These are phyloP conservation scores for Aspergillus sp. DNA, from an alignment of 2,329 filamentous ascomycete species.

Conservation along the genomic window DNA sequence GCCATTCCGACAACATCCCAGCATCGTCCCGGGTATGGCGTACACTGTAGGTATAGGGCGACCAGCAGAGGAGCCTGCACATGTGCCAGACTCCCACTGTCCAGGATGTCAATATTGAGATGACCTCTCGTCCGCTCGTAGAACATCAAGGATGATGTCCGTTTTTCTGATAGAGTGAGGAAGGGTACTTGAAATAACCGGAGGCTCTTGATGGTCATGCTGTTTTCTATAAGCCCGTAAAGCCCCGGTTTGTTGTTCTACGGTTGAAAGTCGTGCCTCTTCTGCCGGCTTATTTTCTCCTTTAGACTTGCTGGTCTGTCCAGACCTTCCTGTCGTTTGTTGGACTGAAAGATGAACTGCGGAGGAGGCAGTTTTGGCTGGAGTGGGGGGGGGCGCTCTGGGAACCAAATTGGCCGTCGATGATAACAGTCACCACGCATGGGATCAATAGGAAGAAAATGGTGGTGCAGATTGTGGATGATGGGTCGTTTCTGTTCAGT, in stretches of 20 bases:
- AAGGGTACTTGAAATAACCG: not conserved
- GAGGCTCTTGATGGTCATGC: not conserved
- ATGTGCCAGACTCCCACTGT: constrained; percentile 6
- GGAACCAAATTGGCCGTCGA: constrained; percentile 63
- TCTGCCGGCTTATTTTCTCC: no score
- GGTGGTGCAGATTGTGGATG: constrained; percentile 41
- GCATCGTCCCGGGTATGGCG: constrained; percentile 2
- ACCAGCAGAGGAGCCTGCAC: constrained; percentile 6
- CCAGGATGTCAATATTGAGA: constrained; percentile 5
- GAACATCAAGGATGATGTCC: constrained; percentile 2
- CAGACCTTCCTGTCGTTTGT: not conserved
- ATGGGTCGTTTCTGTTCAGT: constrained; percentile 57
- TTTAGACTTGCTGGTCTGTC: not conserved
- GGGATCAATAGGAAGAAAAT: constrained; percentile 3
- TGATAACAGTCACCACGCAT: not conserved
- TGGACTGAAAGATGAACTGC: constrained; percentile 3
- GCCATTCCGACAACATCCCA: constrained; percentile 6
- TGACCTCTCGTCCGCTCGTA: constrained; percentile 6
- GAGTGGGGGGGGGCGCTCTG: constrained; percentile 65
- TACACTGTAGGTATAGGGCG: constrained; percentile 5
- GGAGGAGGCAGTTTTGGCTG: constrained; percentile 71
- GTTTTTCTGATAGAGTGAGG: not conserved
- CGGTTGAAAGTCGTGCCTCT: no score
- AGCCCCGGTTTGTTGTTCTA: no score
- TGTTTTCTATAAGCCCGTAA: not conserved